Percentiles rank a stretch among this genome's conserved stretches.
Evolutionary conservation across 345 rosid genomes (phyloP).

Genomic region (Euclidium syriacum): DNA sequence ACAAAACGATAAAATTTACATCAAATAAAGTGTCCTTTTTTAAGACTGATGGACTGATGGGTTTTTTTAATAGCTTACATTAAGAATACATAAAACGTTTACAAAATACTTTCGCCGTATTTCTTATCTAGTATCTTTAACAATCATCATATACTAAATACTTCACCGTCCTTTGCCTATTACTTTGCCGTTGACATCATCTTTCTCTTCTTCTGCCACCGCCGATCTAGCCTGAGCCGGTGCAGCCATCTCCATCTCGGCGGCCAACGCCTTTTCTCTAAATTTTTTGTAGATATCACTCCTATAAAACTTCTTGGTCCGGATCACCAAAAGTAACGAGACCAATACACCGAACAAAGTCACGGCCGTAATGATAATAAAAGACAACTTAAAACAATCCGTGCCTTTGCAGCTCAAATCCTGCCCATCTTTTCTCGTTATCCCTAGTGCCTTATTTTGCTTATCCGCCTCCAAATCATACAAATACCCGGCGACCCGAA

Average conservation of each 20-base stretch:
- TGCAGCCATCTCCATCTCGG: constrained; percentile 18
- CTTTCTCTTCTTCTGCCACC: constrained; percentile 3
- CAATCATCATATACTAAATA: constrained; percentile 7
- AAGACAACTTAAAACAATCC: constrained; percentile 38
- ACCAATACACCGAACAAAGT: constrained; percentile 41
- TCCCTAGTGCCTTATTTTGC: constrained; percentile 33
- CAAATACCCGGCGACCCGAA: constrained; percentile 41
- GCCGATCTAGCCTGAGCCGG: background rate
- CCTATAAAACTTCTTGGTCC: constrained; percentile 44
- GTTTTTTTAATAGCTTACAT: constrained; percentile 7
- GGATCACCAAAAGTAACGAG: constrained; percentile 38
- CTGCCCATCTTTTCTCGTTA: constrained; percentile 6
- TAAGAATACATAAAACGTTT: constrained; percentile 3
- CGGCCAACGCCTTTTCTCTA: constrained; percentile 24
- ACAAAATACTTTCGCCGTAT: constrained; percentile 1
- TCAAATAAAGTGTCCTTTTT: constrained; percentile 7
- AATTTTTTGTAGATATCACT: constrained; percentile 49
- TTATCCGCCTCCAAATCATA: constrained; percentile 44
- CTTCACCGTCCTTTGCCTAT: constrained; percentile 9
- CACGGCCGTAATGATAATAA: constrained; percentile 36
- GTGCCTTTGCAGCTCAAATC: constrained; percentile 40
- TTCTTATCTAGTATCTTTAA: background rate
- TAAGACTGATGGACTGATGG: background rate
- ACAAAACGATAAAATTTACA: constrained; percentile 13
- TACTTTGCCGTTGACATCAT: constrained; percentile 6